phyloP scores from a whole-genome alignment of 23 red algal genomes.

The Agarophyton chilense region DNA sequence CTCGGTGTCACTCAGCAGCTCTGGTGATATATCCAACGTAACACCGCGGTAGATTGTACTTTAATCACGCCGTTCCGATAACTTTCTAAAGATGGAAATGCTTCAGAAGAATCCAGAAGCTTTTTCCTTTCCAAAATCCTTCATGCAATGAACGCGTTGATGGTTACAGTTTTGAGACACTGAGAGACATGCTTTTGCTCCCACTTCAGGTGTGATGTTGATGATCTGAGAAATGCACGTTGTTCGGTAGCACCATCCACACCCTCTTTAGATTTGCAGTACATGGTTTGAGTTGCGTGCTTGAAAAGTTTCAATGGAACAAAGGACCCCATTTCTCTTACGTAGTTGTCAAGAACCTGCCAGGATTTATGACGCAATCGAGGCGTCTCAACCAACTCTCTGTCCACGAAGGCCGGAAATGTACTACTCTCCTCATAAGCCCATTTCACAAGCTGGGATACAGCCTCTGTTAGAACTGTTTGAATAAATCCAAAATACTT shows the following conservation, averaged over 20 bases:
- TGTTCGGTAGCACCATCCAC: slow-evolving; percentile 26
- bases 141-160: slow-evolving; percentile 23
- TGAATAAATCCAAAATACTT: not conserved
- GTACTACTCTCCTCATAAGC: not conserved
- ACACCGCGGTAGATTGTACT: slow-evolving; percentile 13
- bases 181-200: slow-evolving; percentile 25
- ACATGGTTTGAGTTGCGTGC: slow-evolving; percentile 26
- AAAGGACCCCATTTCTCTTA: slow-evolving; percentile 12
- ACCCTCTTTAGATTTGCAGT: slow-evolving; percentile 33
- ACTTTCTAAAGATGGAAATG: slow-evolving; percentile 16
- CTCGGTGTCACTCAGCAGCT: slow-evolving; percentile 7
- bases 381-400: not conserved
- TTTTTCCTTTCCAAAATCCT: slow-evolving; percentile 4
- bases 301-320: slow-evolving; percentile 38
- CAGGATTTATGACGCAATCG: not conserved
- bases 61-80: slow-evolving; percentile 16
- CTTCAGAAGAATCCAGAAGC: not conserved
- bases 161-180: not conserved
- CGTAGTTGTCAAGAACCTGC: slow-evolving; percentile 13
- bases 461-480: not conserved
- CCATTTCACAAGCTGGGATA: slow-evolving; percentile 19
- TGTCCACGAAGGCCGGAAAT: not conserved
- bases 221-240: not conserved
- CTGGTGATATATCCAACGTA: slow-evolving; percentile 15
- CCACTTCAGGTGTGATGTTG: slow-evolving; percentile 33